Conservation (phyloP, 148 eudicot genomes). For the Amaranthus hypochondriacus region DNA sequence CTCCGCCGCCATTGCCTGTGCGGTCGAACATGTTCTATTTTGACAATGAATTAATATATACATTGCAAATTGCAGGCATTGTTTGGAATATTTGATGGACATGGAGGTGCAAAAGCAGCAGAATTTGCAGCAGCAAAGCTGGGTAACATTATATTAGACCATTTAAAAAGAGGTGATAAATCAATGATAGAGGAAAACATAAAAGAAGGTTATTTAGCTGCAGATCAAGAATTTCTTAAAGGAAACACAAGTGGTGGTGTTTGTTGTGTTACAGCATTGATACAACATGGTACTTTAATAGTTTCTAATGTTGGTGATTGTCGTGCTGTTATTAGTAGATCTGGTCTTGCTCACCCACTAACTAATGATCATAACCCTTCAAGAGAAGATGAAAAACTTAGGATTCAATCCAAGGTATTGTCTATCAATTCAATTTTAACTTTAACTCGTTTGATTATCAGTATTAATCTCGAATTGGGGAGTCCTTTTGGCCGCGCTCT, state of each 20-base stretch:
- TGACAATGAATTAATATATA: not conserved
- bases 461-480: too few relatives aligned
- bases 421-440: not conserved
- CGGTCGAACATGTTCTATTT: too few relatives aligned
- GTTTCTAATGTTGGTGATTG: constrained; percentile 73
- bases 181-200: constrained; percentile 29
- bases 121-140: constrained; percentile 52
- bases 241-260: constrained; percentile 44
- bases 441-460: not conserved
- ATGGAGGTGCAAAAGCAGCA: constrained; percentile 71
- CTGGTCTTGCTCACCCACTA: constrained; percentile 56
- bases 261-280: constrained; percentile 54
- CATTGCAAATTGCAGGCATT: constrained; percentile 32
- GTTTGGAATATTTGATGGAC: constrained; percentile 74
- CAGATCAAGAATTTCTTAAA: constrained; percentile 43
- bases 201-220: constrained; percentile 42
- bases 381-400: constrained; percentile 37
- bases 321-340: constrained; percentile 58
- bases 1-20: too few relatives aligned
- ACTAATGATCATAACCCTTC: constrained; percentile 58
- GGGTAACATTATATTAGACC: constrained; percentile 39
- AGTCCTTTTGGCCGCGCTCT: too few relatives aligned
- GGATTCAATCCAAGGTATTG: constrained; percentile 44
- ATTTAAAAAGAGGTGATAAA: constrained; percentile 22
- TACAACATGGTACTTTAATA: constrained; percentile 34